Evolutionary conservation across 1,139 yeast genomes (phyloP), one percentile per base, ranked within the genome.

Genomic region (Pichia sp.): DNA sequence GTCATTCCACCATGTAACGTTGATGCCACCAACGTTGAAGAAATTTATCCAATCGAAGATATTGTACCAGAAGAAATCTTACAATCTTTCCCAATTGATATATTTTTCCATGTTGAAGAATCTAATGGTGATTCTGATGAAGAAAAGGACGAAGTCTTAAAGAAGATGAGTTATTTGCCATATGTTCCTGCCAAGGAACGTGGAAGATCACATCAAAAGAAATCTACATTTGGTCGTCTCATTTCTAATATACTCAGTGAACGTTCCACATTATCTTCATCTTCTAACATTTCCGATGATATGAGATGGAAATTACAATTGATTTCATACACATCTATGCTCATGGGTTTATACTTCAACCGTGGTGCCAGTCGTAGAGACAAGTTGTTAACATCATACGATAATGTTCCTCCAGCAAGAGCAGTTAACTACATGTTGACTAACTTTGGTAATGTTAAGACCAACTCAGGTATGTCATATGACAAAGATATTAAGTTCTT

Each of bases 1-100:
- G 96, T 96, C 19, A 86, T 91, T 17, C 99, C 99, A 8, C 67
- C 72, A 22, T 87, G 85, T 56, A 73, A 89, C 60, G 76, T 76
- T 39, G 86, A 79, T 43, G 96, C 98, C 18, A 83, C 88, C 9
- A 75, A 76, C 47, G 93, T 85, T 39, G 91, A 85, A 60, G 95
- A 89, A 53, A 76, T 90, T 41, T 93, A 90, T 65, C 87, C 96
- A 35, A 61, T 91, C 41, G 70, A 72, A 50, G 79, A 75, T 58
- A 79, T 93, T 63, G 80, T 93, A 63, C 84, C 94, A 50, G 71
- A 72, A 56, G 71, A 71, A 50, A 96, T 88, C 62, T 76, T 84
- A 70, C 67, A 71, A 21, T 70, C 74, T 53, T 78, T 91, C 53
- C 80, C 90, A 53, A 82, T 85, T 38, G 53, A 51, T 38, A 32